Evolutionary conservation across 805 yeast genomes (phyloP), one percentile per base, ranked within the genome.

Genomic region (Candida chilensis): DNA sequence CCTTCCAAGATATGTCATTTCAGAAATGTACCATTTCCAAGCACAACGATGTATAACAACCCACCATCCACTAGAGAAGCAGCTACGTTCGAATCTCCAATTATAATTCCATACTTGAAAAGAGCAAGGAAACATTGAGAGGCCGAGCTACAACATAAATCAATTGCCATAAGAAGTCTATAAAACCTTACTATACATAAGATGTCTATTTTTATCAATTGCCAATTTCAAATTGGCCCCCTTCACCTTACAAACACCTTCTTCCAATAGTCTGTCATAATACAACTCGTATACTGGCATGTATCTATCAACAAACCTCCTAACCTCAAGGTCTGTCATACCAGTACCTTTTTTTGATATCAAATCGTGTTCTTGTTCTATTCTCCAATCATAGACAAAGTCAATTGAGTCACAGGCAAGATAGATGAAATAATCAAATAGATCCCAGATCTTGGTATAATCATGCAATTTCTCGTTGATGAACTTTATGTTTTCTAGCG

Each of bases 241-340:
- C 44, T 28, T 47, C 27, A 22, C 24, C 20, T 17, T 37, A 37
- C 12, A 18, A 17, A 39, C 27, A 5, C 67, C 69, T 4, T 42
- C 30, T 2, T 43, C 33, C 2, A 46, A 39, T 33, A 77, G 52
- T 1, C 57, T 48, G 9, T 56, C 55, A 44, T 73, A 79, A 49
- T 83, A 92, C 14, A 88, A 45, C 37, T 73, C 69, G 44, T 90
- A 90, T 21, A 80, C 71, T 1, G 95, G 95, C 86, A 83, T 80
- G 52, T 90, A 90, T 36, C 95, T 67, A 36, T 79, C 74, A 8
- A 90, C 78, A 60, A 92, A 92, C 13, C 38, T 38, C 7, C 40
- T 52, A 4, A 90, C 95, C 41, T 79, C 68, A 1, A 47, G 63
- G 40, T 83, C 92, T 2, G 78, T 54, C 97, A 92, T 88, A 0